Conservation (phyloP, 2,329 filamentous ascomycete genomes). For the Rutstroemia sp. region DNA sequence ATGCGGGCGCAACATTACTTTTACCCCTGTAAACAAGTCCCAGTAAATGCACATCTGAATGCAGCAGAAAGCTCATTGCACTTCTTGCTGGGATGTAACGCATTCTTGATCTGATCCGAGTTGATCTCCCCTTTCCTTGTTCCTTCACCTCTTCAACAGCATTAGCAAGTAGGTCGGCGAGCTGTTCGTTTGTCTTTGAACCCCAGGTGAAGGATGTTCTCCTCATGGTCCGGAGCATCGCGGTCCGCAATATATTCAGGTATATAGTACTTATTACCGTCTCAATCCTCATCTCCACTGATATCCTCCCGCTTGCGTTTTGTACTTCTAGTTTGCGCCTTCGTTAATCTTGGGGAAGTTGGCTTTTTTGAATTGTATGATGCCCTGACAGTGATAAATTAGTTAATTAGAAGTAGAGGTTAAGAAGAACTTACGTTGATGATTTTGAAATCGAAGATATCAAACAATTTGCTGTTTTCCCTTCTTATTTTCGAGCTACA, state of each 20-base stretch:
- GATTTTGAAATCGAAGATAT: slow-evolving; percentile 14
- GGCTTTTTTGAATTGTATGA: slow-evolving; percentile 19
- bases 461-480: slow-evolving; percentile 16
- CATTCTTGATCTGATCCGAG: slow-evolving; percentile 9
- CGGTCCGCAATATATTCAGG: not conserved
- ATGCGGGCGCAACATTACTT: not conserved
- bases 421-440: slow-evolving; percentile 3
- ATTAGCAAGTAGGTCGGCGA: slow-evolving; percentile 14
- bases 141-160: slow-evolving; percentile 18
- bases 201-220: slow-evolving; percentile 10
- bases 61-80: slow-evolving; percentile 12
- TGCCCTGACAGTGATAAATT: not conserved
- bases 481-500: slow-evolving; percentile 10
- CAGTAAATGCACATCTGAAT: slow-evolving; percentile 11
- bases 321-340: not conserved
- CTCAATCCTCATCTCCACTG: slow-evolving; percentile 10
- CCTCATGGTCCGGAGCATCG: not conserved
- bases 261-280: slow-evolving; percentile 6
- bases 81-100: slow-evolving; percentile 14
- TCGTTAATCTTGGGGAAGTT: slow-evolving; percentile 2
- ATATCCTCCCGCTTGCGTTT: slow-evolving; percentile 12
- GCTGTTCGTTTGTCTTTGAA: slow-evolving; percentile 15
- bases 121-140: slow-evolving; percentile 17
- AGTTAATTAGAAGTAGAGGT: not conserved
- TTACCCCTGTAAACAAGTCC: slow-evolving; percentile 13